Base-by-base conservation (phyloP, 495 filamentous ascomycete genomes). In the Neurospora hispaniola region DNA sequence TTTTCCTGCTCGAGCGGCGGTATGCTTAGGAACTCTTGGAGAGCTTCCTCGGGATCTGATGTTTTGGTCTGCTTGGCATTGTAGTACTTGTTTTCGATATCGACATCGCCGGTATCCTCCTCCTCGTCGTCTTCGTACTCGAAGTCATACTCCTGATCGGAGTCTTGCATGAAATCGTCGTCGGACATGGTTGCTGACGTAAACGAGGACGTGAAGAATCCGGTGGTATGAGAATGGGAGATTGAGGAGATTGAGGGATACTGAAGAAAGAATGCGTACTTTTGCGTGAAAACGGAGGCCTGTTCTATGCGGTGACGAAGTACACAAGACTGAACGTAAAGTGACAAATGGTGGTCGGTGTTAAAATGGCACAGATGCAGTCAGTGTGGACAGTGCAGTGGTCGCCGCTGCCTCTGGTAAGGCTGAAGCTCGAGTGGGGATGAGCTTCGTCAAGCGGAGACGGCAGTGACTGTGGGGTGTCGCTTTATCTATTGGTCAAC, bases 11-110 rank as follows among this genome's bases (percentile, higher is more conserved):
- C 96, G 73, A 97, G 79, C 10, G 89, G 86, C 10, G 93, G 93
- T 74, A 98, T 90, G 9, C 89, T 92, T 27, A 98, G 85, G 77
- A 99, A 99, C 83, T 98, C 95, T 20, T 90, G 90, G 59, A 98
- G 90, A 2, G 96, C 96, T 71, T 92, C 94, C 76, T 97, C 90
- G 3, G 96, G 93, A 74, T 92, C 92, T 71, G 89, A 89, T 10
- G 85, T 87, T 84, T 99, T 99, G 82, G 96, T 91, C 82, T 97
- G 94, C 84, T 99, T 99, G 38, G 96, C 96, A 84, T 97, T 98
- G 87, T 98, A 99, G 84, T 99, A 99, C 84, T 97, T 97, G 85
- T 99, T 99, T 81, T 98, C 96, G 79, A 98, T 94, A 72, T 95
- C 94, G 76, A 98, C 91, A 80, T 97, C 92, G 27, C 91, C 93